Percentiles rank a stretch among this genome's conserved stretches.
Conservation (phyloP, 2,329 filamentous ascomycete genomes). For the Ascocoryne sarcoides region DNA sequence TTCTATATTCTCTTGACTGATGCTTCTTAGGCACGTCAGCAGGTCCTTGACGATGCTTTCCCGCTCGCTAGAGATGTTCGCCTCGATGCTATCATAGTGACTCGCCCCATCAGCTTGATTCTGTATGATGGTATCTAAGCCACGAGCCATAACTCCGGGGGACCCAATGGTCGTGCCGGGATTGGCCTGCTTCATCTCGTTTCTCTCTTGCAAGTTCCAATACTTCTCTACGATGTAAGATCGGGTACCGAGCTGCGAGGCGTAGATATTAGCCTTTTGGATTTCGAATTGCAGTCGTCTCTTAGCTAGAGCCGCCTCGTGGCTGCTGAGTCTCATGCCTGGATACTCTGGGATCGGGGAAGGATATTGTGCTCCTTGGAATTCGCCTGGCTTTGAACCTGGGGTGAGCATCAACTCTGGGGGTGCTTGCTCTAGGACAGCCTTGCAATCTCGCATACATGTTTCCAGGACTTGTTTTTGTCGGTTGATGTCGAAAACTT, state of each 20-base stretch:
- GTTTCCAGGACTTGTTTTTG: conserved; percentile 66
- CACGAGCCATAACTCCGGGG: conserved; percentile 21
- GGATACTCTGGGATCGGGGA: conserved; percentile 37
- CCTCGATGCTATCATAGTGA: conserved; percentile 33
- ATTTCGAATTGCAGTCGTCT: conserved; percentile 71
- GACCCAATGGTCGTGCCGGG: conserved; percentile 9
- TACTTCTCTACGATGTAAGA: conserved; percentile 84
- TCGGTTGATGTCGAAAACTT: conserved; percentile 66
- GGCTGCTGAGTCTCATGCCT: conserved; percentile 17
- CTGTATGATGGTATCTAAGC: conserved; percentile 22
- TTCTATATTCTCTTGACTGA: conserved; percentile 80
- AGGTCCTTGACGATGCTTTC: conserved; percentile 77
- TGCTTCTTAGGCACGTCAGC: conserved; percentile 63
- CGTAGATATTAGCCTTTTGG: conserved; percentile 84
- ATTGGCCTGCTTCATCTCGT: conserved; percentile 37
- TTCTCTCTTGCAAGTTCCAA: conserved; percentile 64
- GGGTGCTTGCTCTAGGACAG: conserved; percentile 58
- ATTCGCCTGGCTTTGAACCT: conserved; percentile 31
- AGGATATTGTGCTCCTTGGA: conserved; percentile 39
- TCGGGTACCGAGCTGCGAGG: conserved; percentile 70
- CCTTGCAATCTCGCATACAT: conserved; percentile 61
- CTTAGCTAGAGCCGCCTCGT: conserved; percentile 30
- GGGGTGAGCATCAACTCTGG: conserved; percentile 52
- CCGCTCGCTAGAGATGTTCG: conserved; percentile 61
- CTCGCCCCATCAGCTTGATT: conserved; percentile 30